phyloP scores from a whole-genome alignment of 192 early-diverging fungal species.

The Entomortierella parvispora region DNA sequence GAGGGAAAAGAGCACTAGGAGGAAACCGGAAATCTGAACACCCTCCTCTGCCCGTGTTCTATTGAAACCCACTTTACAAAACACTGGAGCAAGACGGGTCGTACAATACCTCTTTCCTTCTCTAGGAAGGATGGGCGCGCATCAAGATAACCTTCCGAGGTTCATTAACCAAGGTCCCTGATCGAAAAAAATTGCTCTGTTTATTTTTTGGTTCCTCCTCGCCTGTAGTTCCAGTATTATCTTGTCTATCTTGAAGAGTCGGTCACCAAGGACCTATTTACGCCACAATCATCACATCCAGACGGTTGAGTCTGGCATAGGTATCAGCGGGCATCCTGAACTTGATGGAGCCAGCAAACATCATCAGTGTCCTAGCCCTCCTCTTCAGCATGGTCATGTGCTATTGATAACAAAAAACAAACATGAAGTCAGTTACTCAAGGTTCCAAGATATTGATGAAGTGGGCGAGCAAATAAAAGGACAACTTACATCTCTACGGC shows the following conservation, averaged over 20 bases:
- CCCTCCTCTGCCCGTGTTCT: too few relatives aligned
- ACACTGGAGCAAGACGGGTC: too few relatives aligned
- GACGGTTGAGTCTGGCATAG: conserved; percentile 78
- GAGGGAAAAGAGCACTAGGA: too few relatives aligned
- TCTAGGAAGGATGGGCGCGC: too few relatives aligned
- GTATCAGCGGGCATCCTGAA: conserved; percentile 88
- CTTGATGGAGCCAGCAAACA: conserved; percentile 87
- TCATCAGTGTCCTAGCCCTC: conserved; percentile 74
- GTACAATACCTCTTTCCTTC: too few relatives aligned
- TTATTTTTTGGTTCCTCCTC: not conserved
- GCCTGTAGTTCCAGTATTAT: not conserved
- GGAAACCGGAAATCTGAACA: too few relatives aligned
- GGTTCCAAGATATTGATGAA: conserved; percentile 33
- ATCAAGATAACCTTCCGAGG: too few relatives aligned
- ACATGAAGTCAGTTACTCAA: conserved; percentile 24
- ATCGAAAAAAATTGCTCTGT: not conserved
- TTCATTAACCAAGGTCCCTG: too few relatives aligned
- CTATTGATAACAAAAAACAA: conserved; percentile 4
- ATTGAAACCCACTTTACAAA: too few relatives aligned
- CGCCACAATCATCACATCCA: conserved; percentile 45
- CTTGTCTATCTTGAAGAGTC: not conserved
- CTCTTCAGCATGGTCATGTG: conserved; percentile 64
- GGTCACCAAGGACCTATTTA: conserved; percentile 58
- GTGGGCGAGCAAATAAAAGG: not conserved
- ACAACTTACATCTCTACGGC: conserved; percentile 45